Evolutionary conservation across 2,329 filamentous ascomycete species (phyloP).

Genomic region (Paecilomyces formosus): DNA sequence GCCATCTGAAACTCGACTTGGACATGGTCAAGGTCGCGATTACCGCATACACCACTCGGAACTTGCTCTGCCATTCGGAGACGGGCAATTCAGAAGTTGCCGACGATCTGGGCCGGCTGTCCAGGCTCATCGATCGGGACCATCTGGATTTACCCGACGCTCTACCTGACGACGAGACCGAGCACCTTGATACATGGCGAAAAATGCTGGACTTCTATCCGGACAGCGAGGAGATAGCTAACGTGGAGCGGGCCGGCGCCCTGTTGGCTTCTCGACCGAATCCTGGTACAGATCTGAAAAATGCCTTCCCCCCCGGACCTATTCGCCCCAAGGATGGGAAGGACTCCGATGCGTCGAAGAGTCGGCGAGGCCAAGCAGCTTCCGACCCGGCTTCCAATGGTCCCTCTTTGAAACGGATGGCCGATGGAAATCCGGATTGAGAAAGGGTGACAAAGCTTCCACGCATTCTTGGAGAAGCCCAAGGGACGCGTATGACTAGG

Average conservation of each 20-base stretch:
- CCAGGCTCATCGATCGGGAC: background rate
- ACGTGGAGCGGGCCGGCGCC: background rate
- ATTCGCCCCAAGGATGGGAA: background rate
- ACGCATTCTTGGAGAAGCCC: background rate
- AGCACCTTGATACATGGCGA: background rate
- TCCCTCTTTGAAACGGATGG: background rate
- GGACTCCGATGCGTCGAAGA: background rate
- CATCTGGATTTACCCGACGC: background rate
- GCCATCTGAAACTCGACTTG: background rate
- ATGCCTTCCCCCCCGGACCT: background rate
- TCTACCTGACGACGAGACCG: background rate
- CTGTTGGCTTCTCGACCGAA: background rate
- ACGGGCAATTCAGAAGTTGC: background rate
- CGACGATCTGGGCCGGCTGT: background rate
- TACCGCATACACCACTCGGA: background rate
- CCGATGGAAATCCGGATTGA: background rate
- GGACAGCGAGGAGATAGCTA: background rate
- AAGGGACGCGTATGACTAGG: background rate
- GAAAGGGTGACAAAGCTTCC: background rate
- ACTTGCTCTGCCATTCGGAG: background rate
- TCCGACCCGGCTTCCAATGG: background rate
- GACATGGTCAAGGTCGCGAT: background rate
- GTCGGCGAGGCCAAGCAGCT: background rate
- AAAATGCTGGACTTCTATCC: background rate
- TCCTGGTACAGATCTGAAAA: background rate